These are phyloP conservation scores for Pluteus cervinus DNA, from an alignment of 768 basidiomycete species.

Conservation along the genomic window DNA sequence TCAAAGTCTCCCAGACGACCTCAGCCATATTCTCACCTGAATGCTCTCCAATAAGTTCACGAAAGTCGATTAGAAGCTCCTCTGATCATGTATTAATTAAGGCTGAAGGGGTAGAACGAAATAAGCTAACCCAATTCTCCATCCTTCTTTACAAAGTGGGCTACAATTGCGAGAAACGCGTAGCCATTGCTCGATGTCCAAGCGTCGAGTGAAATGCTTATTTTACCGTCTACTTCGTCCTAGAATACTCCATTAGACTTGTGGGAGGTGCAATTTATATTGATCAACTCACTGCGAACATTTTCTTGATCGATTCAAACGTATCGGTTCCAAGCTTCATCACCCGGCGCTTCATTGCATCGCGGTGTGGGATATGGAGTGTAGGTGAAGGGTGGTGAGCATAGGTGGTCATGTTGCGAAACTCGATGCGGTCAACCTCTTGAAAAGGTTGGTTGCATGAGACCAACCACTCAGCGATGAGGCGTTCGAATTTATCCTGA, in stretches of 20 bases:
- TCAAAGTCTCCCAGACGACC: constrained; percentile 21
- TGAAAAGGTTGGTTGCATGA: constrained; percentile 6
- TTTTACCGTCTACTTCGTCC: constrained; percentile 10
- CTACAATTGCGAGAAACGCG: constrained; percentile 23
- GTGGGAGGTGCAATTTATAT: no score
- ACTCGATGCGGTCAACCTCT: constrained; percentile 3
- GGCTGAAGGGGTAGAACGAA: not conserved
- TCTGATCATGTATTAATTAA: constrained; percentile 13
- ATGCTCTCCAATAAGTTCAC: constrained; percentile 26
- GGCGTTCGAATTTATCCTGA: constrained; percentile 2
- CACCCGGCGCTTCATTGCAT: not conserved
- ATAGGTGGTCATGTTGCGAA: not conserved
- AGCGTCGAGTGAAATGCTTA: constrained; percentile 19
- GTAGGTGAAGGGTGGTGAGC: not conserved
- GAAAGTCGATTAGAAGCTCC: constrained; percentile 30
- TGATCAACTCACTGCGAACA: constrained; percentile 12
- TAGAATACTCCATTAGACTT: no score
- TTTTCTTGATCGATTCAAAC: constrained; percentile 7
- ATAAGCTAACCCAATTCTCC: constrained; percentile 15
- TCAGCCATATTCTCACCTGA: constrained; percentile 29
- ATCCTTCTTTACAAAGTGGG: constrained; percentile 19
- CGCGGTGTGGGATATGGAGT: not conserved
- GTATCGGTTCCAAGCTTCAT: constrained; percentile 12
- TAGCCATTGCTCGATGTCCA: constrained; percentile 25
- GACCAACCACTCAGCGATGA: constrained; percentile 3